Evolutionary conservation across 1,284 basidiomycete species (phyloP).

Genomic region (Apiotrichum siamense): DNA sequence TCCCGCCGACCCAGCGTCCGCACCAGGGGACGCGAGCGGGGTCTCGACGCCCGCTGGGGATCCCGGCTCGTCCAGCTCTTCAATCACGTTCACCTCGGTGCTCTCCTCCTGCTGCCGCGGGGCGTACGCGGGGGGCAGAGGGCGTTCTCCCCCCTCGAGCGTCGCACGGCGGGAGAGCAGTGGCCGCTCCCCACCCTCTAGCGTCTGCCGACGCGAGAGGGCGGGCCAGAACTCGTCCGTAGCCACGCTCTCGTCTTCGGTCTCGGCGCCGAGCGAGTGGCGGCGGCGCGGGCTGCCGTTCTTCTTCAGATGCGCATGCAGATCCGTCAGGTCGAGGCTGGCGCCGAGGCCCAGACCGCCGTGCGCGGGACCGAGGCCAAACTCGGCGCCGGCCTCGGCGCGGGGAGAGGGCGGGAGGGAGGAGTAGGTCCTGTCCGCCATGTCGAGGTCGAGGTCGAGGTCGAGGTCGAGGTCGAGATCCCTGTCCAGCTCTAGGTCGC

Average conservation of each 20-base stretch:
- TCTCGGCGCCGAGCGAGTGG: not conserved
- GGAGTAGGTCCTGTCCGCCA: constrained; percentile 24
- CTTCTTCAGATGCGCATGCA: not conserved
- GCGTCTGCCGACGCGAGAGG: constrained; percentile 8
- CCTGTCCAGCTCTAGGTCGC: constrained; percentile 17
- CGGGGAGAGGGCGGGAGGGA: constrained; percentile 39
- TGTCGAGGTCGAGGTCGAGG: constrained; percentile 17
- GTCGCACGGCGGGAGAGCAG: not conserved
- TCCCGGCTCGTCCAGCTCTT: not conserved
- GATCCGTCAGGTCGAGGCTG: constrained; percentile 1
- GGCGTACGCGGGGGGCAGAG: not conserved
- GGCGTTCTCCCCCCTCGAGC: not conserved
- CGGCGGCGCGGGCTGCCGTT: not conserved
- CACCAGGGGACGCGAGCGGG: not conserved
- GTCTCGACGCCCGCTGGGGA: not conserved
- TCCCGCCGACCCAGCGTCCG: too few species aligned
- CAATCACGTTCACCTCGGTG: not conserved
- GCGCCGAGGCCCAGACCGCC: not conserved
- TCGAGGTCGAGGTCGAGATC: constrained; percentile 19
- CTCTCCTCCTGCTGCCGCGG: not conserved
- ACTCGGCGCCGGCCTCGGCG: constrained; percentile 6
- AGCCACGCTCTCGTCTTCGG: not conserved
- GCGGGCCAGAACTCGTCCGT: constrained; percentile 18
- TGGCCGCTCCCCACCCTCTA: not conserved
- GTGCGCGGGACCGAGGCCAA: constrained; percentile 12